A percentile compares a stretch with the other conserved stretches of the same genome.
Conservation (phyloP, 2,329 filamentous ascomycete species). For the Penicillium sumatraense region DNA sequence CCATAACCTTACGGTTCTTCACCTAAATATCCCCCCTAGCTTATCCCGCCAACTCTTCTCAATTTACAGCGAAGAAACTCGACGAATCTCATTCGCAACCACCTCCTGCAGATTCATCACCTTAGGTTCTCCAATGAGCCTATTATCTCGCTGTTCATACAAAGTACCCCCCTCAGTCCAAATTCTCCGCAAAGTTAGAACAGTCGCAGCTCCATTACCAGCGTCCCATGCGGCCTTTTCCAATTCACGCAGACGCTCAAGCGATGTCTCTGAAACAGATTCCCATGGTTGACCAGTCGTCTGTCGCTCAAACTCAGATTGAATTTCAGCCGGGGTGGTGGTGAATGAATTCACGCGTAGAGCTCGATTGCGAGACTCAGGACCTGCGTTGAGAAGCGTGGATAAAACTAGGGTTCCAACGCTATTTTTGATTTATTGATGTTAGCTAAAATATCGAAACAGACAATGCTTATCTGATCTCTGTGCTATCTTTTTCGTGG, state of each 20-base stretch:
- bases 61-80: conserved; percentile 15
- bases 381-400: conserved; percentile 58
- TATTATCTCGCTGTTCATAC: conserved; percentile 71
- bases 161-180: conserved; percentile 75
- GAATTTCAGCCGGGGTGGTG: conserved; percentile 64
- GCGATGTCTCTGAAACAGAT: conserved; percentile 54
- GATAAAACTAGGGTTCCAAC: conserved; percentile 70
- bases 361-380: conserved; percentile 59
- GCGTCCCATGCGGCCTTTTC: conserved; percentile 66
- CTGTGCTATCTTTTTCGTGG: too few relatives aligned
- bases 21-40: background rate
- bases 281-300: conserved; percentile 61
- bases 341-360: conserved; percentile 75
- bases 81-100: conserved; percentile 38
- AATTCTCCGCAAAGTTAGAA: conserved; percentile 68
- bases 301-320: conserved; percentile 71
- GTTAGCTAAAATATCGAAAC: too few relatives aligned
- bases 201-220: conserved; percentile 56
- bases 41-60: background rate
- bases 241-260: conserved; percentile 58
- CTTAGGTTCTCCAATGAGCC: conserved; percentile 57
- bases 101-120: conserved; percentile 59
- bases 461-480: too few relatives aligned
- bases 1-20: background rate
- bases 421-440: too few relatives aligned